A percentile compares a stretch with the other conserved stretches of the same genome.
Conservation (phyloP, 2,329 filamentous ascomycete species). For the Mycosphaerella arachidis region DNA sequence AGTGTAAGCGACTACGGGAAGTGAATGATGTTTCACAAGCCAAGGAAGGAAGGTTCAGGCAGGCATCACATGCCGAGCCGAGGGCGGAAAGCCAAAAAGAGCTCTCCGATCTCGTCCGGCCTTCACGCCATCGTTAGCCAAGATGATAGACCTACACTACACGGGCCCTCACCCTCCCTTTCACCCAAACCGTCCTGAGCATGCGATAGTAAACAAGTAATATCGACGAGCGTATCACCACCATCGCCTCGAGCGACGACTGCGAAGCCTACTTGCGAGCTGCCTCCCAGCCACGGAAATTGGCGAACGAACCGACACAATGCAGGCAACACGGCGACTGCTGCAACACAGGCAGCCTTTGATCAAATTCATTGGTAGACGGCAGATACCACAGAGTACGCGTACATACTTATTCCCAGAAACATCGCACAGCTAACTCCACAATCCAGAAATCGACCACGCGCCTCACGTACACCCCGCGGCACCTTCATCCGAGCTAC, state of each 20-base stretch:
- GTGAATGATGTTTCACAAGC: neutral
- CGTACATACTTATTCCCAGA: conserved; percentile 11
- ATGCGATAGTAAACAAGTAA: neutral
- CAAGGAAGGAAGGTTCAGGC: neutral
- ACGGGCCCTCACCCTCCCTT: too few species aligned
- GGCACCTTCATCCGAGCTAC: conserved; percentile 61
- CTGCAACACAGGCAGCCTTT: conserved; percentile 47
- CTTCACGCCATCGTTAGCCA: neutral
- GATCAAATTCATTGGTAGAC: conserved; percentile 51
- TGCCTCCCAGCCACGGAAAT: neutral
- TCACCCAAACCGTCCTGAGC: neutral
- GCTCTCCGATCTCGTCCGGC: neutral
- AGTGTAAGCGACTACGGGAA: neutral
- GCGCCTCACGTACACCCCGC: conserved; percentile 68
- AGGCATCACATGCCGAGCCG: neutral
- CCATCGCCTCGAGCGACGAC: neutral
- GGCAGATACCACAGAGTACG: conserved; percentile 41
- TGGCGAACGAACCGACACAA: conserved; percentile 23
- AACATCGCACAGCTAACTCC: conserved; percentile 7
- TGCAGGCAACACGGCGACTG: conserved; percentile 45
- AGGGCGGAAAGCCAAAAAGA: conserved; percentile 1
- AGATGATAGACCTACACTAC: neutral
- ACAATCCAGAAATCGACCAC: conserved; percentile 66
- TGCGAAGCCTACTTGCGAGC: neutral
- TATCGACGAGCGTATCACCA: neutral